These are phyloP conservation scores for Nevesoporus exiguus DNA, from an alignment of 768 basidiomycete species.

Conservation along the genomic window DNA sequence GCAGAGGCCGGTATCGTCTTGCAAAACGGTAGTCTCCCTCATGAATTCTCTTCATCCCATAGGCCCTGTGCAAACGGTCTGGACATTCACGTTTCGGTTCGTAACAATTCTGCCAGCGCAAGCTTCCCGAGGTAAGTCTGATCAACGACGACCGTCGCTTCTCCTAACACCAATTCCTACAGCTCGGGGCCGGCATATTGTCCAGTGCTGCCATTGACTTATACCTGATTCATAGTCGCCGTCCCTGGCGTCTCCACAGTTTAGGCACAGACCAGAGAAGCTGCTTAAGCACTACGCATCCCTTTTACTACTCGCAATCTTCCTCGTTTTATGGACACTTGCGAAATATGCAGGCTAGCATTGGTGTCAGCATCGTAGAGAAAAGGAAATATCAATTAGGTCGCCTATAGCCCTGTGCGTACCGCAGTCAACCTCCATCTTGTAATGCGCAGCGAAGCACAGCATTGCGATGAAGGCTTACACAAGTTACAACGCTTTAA, in stretches of 20 bases:
- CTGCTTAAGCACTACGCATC: slow-evolving; percentile 53
- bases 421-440: slow-evolving; percentile 46
- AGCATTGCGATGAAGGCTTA: slow-evolving; percentile 72
- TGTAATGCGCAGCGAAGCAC: slow-evolving; percentile 55
- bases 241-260: background rate
- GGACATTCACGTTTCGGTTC: slow-evolving; percentile 46
- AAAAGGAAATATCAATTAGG: slow-evolving; percentile 46
- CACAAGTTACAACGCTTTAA: slow-evolving; percentile 43
- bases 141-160: background rate
- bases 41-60: slow-evolving; percentile 62
- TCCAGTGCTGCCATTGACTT: no score
- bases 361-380: slow-evolving; percentile 69
- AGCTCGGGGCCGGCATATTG: slow-evolving; percentile 68
- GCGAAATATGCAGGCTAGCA: slow-evolving; percentile 46
- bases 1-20: slow-evolving; percentile 38
- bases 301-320: background rate
- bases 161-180: background rate
- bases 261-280: slow-evolving; percentile 35
- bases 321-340: background rate
- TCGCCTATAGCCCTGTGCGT: slow-evolving; percentile 72
- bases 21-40: slow-evolving; percentile 51
- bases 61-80: slow-evolving; percentile 51
- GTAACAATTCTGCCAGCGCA: slow-evolving; percentile 54
- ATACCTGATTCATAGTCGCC: slow-evolving; percentile 73
- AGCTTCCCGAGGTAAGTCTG: slow-evolving; percentile 14